phyloP scores from a whole-genome alignment of 2,329 filamentous ascomycete genomes.

The Lasiodiplodia hormozganensis region DNA sequence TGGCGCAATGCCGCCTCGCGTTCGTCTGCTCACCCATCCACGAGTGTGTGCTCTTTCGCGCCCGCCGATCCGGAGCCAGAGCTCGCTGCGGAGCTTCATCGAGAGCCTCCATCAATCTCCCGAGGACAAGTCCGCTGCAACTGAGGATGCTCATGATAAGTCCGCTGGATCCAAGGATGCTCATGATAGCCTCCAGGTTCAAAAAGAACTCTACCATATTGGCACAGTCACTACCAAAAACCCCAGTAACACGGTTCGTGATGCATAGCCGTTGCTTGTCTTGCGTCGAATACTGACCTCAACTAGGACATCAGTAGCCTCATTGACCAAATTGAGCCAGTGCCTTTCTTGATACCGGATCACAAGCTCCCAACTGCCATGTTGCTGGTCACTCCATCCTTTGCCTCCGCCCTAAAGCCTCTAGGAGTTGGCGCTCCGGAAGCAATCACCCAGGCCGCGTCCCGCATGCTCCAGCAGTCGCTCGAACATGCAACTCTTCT shows the following conservation, averaged over 20 bases:
- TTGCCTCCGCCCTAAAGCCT: not conserved
- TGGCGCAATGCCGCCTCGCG: not conserved
- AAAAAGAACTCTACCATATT: not conserved
- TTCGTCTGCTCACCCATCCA: not conserved
- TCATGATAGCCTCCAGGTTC: not conserved
- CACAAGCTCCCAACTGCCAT: not conserved
- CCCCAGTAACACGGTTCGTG: slow-evolving; percentile 5
- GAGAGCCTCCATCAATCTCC: not conserved
- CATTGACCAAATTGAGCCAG: slow-evolving; percentile 8
- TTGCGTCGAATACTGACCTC: not conserved
- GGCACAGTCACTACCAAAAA: slow-evolving; percentile 13
- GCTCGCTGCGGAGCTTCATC: not conserved
- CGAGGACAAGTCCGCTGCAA: not conserved
- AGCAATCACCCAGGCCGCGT: not conserved
- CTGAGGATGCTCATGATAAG: too few relatives aligned
- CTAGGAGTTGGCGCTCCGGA: not conserved
- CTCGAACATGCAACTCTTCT: not conserved
- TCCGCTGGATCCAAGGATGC: not conserved
- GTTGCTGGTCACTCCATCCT: slow-evolving; percentile 14
- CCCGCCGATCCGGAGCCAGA: not conserved
- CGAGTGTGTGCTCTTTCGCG: not conserved
- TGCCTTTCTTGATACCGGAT: not conserved
- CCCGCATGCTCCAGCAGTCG: not conserved
- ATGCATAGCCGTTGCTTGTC: not conserved
- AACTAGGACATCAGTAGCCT: slow-evolving; percentile 5